A percentile compares a stretch with the other conserved stretches of the same genome.
Conservation (phyloP, 305 asterid species). For the Nicotiana rustica region DNA sequence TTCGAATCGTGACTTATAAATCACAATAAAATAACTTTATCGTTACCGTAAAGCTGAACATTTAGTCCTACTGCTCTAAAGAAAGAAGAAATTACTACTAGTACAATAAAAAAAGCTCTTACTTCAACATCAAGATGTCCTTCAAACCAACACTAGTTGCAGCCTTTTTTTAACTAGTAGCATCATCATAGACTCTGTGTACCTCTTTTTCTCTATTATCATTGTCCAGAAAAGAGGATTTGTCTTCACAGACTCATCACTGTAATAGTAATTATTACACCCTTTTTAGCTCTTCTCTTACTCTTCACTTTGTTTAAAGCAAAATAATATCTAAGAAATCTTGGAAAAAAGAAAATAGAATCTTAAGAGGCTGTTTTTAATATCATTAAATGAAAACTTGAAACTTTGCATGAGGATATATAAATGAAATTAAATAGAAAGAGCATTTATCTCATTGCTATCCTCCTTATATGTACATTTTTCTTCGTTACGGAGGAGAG, state of each 20-base stretch:
- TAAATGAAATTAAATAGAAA: not conserved
- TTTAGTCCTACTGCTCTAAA: too few relatives aligned
- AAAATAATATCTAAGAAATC: not conserved
- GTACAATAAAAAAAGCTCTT: not conserved
- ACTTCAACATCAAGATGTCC: conserved; percentile 25
- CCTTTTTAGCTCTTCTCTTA: conserved; percentile 22
- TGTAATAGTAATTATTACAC: conserved; percentile 20
- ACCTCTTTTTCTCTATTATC: not conserved
- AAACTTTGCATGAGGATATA: conserved; percentile 12
- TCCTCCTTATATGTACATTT: not conserved
- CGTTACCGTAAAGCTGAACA: too few relatives aligned
- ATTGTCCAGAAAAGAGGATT: not conserved
- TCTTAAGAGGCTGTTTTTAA: not conserved
- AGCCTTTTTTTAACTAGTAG: conserved; percentile 16
- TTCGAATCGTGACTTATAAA: too few relatives aligned
- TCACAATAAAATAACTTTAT: accelerated
- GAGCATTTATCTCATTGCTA: conserved; percentile 3
- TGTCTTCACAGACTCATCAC: conserved; percentile 30
- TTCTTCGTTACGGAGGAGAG: too few relatives aligned
- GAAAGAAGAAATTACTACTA: too few relatives aligned
- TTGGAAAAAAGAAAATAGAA: not conserved
- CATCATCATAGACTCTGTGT: not conserved
- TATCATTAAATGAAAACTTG: conserved; percentile 25
- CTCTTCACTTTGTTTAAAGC: not conserved
- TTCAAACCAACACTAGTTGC: conserved; percentile 14